Evolutionary conservation across 768 basidiomycete species (phyloP), one percentile per base, ranked within the genome.

Genomic region (Grammothele lineata): DNA sequence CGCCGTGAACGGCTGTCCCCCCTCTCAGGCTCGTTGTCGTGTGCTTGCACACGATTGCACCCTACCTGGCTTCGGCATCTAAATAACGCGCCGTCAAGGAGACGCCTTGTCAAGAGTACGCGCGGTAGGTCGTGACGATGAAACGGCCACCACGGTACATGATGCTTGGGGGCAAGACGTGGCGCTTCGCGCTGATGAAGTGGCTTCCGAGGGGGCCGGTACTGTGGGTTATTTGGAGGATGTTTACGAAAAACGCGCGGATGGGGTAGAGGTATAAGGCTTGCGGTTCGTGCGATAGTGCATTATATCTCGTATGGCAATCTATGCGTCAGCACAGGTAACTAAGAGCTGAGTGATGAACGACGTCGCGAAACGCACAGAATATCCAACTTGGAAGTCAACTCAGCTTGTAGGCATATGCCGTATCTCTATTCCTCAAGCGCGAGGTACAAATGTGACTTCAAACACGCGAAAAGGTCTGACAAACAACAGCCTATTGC

Each of bases 101-200:
- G 48, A 11, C 59, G 58, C 10, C 57, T 62, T 18, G 58, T 56
- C n/a, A 53, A 12, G 52, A 49, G 38, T 56, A 60, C 40, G 51
- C 61, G 25, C 39, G 44, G 27, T 23, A 25, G 21, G 56, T 57
- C 11, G 61, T 57, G 19, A 22, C 21, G 17, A 32, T 27, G 42
- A 17, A 6, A 26, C 40, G 22, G 27, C 53, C 53, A 35, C 56
- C 56, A 36, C 19, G 53, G 33, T 40, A 47, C 19, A 41, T 57
- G 50, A 45, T 46, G 24, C 40, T 57, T 17, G 56, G 56, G 1
- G 45, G 38, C 10, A 52, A 52, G 42, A 40, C 46, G 45, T 4
- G 11, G 41, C 14, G 34, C 37, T 43, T 35, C n/a, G 6, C 26
- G 12, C 3, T 52, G 14, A 32, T 52, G 30, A n/a, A 37, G 51